A percentile compares a stretch with the other conserved stretches of the same genome.
These are phyloP conservation scores for Metschnikowia lunata DNA, from an alignment of 805 yeast species.

Conservation along the genomic window DNA sequence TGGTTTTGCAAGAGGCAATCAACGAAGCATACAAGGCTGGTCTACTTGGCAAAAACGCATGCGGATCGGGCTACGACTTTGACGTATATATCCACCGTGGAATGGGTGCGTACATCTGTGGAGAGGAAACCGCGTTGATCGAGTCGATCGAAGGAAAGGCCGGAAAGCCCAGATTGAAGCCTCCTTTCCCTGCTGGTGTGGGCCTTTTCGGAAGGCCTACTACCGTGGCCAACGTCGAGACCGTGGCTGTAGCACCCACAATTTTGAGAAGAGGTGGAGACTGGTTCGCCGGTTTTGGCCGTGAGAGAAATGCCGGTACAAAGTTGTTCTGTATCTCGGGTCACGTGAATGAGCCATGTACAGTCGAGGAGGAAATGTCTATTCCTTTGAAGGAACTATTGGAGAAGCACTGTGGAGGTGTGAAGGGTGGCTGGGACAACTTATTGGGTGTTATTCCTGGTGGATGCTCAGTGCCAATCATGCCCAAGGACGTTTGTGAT, in stretches of 20 bases:
- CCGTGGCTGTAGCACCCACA: constrained; percentile 87
- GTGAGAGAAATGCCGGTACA: constrained; percentile 81
- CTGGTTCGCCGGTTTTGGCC: constrained; percentile 81
- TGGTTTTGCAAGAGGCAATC: constrained; percentile 70
- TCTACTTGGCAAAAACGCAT: constrained; percentile 75
- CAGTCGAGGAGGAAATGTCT: constrained; percentile 92
- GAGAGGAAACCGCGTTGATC: constrained; percentile 87
- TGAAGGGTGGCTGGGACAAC: constrained; percentile 91
- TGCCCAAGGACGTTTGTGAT: constrained; percentile 64
- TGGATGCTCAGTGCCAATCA: constrained; percentile 81
- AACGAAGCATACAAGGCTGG: constrained; percentile 85
- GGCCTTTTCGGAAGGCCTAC: constrained; percentile 89
- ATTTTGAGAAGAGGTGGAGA: constrained; percentile 84
- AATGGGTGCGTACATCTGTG: constrained; percentile 91
- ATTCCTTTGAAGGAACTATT: constrained; percentile 77
- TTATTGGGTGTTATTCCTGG: constrained; percentile 85
- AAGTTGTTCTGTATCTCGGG: constrained; percentile 86
- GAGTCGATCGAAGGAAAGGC: constrained; percentile 91
- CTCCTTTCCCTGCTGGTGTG: constrained; percentile 93
- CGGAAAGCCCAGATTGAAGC: constrained; percentile 90
- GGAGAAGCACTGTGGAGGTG: constrained; percentile 88
- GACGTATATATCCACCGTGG: constrained; percentile 87
- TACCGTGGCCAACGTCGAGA: constrained; percentile 87
- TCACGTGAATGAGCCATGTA: constrained; percentile 88
- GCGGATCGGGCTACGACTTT: constrained; percentile 82